Evolutionary conservation across 345 rosid genomes (phyloP), one percentile per base, ranked within the genome.

Genomic region (Syzygium aromaticum): DNA sequence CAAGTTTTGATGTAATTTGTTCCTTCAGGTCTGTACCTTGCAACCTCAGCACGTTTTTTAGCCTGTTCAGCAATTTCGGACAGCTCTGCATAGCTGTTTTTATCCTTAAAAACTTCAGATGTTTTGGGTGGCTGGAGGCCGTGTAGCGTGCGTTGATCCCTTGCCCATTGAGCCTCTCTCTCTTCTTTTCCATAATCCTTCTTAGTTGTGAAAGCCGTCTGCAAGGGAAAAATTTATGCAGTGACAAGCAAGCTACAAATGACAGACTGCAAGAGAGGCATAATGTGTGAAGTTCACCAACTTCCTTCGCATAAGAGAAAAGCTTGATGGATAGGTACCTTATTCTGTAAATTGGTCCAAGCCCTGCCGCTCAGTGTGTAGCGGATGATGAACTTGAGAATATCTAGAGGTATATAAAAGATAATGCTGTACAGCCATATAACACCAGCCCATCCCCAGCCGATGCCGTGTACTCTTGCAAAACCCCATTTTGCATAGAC

Each of bases 401-500:
- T 3, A 88, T 97, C 98, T 22, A 96, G 90, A 85, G 99, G 99
- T 84, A 97, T 54, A 90, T 96, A 97, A 87, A 90, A 90, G 84
- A 97, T 78, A 54, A 97, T 59, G 90, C 95, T 96, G 93, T 94
- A 97, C 27, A 97, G 86, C 99, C 99, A 96, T 82, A 97, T 95
- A 54, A 97, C 94, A 85, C 96, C 98, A 73, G 95, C 97, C 99
- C 98, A 96, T 90, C 98, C 96, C 99, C 99, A 96, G 4, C 99
- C 98, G 51, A 93, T 91, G 15, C 98, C 98, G 6, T 88, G 88
- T 15, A 96, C 89, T 87, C 88, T 92, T 51, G 98, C 99, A 86
- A 94, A 95, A 11, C 64, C 89, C 97, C 96, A 94, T 78, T 93
- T 89, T 54, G 95, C 98, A 53, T 97, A 95, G 8, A 95, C 98